These are phyloP conservation scores for Xerocomellus amylosporus DNA, from an alignment of 768 basidiomycete genomes.

Conservation along the genomic window DNA sequence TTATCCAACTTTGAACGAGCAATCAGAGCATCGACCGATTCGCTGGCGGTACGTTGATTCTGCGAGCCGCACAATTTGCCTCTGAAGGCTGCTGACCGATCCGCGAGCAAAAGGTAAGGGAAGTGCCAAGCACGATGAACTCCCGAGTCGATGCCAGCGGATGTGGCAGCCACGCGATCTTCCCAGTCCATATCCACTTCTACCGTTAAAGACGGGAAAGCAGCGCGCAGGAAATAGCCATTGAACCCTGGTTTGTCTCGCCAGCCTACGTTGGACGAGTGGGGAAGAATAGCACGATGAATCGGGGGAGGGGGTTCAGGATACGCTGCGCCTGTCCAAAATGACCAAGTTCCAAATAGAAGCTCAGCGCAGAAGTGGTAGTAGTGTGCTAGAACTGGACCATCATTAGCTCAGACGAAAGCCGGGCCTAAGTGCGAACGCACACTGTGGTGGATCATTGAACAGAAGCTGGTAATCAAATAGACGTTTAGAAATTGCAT, in stretches of 20 bases:
- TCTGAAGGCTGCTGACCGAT: constrained; percentile 75
- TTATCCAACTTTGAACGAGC: constrained; percentile 32
- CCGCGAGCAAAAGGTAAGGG: constrained; percentile 63
- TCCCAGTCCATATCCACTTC: constrained; percentile 71
- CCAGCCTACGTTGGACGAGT: constrained; percentile 58
- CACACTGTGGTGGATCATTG: constrained; percentile 67
- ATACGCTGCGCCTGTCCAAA: constrained; percentile 57
- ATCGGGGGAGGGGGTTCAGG: constrained; percentile 49
- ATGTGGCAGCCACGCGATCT: constrained; percentile 48
- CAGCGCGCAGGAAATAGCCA: constrained; percentile 68
- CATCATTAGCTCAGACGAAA: neutral
- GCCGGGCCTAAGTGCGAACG: constrained; percentile 2
- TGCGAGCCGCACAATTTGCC: constrained; percentile 59
- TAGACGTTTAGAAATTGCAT: constrained; percentile 1
- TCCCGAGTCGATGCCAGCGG: constrained; percentile 17
- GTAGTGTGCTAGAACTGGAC: constrained; percentile 69
- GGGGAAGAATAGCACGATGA: constrained; percentile 69
- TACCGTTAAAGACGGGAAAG: constrained; percentile 66
- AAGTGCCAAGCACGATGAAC: constrained; percentile 63
- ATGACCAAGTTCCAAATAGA: constrained; percentile 69
- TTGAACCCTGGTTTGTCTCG: constrained; percentile 80
- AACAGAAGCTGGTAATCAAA: constrained; percentile 43
- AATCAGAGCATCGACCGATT: constrained; percentile 57
- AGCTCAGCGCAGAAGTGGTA: constrained; percentile 88
- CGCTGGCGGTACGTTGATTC: constrained; percentile 71